Evolutionary conservation across 2,329 filamentous ascomycete genomes (phyloP).

Genomic region (Colletotrichum tabaci): DNA sequence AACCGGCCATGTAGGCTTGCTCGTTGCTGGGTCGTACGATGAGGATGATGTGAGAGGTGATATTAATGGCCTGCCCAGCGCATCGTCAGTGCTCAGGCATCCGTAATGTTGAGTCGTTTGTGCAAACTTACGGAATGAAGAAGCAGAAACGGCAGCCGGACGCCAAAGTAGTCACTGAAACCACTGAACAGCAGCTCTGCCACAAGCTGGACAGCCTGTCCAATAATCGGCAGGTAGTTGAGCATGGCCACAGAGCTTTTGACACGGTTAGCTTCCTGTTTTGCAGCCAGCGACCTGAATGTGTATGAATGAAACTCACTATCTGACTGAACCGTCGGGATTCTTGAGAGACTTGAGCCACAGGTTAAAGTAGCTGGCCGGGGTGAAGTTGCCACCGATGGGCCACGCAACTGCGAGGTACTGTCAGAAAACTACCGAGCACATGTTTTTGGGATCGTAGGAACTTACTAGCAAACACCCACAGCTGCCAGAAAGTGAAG

Average conservation of each 20-base stretch:
- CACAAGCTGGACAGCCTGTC: constrained; percentile 28
- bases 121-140: constrained; percentile 19
- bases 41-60: constrained; percentile 25
- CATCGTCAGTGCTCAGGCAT: neutral
- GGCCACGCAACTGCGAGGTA: constrained; percentile 14
- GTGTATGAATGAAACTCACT: neutral
- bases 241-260: constrained; percentile 27
- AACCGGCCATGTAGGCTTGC: constrained; percentile 33
- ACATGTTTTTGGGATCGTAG: fast-evolving
- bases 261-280: neutral
- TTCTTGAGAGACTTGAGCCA: constrained; percentile 34
- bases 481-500: constrained; percentile 33
- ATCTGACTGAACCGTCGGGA: constrained; percentile 28
- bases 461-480: constrained; percentile 27
- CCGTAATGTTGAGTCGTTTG: neutral
- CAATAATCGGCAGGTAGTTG: constrained; percentile 30
- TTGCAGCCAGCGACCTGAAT: neutral
- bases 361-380: constrained; percentile 29
- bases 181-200: constrained; percentile 30
- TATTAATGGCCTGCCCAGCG: constrained; percentile 21
- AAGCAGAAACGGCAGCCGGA: constrained; percentile 25
- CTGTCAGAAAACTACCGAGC: neutral
- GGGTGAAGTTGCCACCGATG: constrained; percentile 32
- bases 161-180: constrained; percentile 30
- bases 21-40: constrained; percentile 29